These are phyloP conservation scores for Cystobasidium slooffiae DNA, from an alignment of 1,284 basidiomycete species.

Conservation along the genomic window DNA sequence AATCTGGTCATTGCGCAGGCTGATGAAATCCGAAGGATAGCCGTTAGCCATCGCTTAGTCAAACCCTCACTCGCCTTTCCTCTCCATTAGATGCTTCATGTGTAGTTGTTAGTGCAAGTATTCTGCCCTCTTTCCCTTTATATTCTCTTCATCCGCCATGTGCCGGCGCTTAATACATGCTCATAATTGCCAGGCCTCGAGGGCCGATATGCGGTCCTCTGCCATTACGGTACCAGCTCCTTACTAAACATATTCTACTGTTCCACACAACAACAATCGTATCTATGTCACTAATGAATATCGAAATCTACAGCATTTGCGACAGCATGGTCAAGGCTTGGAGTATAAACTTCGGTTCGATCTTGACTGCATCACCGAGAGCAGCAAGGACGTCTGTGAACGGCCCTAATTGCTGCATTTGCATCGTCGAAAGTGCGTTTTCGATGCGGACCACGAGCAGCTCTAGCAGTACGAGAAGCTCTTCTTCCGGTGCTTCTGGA, in stretches of 20 bases:
- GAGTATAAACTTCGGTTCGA: slow-evolving; percentile 46
- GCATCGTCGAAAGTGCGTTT: slow-evolving; percentile 72
- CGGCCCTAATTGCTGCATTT: slow-evolving; percentile 53
- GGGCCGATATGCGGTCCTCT: too few species aligned
- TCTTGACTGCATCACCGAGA: slow-evolving; percentile 48
- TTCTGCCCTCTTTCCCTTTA: too few species aligned
- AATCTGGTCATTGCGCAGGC: not conserved
- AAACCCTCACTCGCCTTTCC: too few species aligned
- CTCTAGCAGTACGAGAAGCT: slow-evolving; percentile 75
- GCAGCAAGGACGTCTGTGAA: slow-evolving; percentile 54
- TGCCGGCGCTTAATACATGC: too few species aligned
- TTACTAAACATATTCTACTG: too few species aligned
- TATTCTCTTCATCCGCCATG: too few species aligned
- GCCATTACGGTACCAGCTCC: too few species aligned
- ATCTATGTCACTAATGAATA: slow-evolving; percentile 11
- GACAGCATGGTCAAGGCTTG: slow-evolving; percentile 43
- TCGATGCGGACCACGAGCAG: slow-evolving; percentile 68
- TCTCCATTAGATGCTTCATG: too few species aligned
- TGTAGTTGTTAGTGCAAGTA: too few species aligned
- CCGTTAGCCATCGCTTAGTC: too few species aligned
- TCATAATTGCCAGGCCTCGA: too few species aligned
- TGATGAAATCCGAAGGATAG: not conserved
- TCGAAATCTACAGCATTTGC: slow-evolving; percentile 33
- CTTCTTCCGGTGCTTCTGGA: slow-evolving; percentile 74
- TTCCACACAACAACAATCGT: slow-evolving; percentile 5